phyloP scores from a whole-genome alignment of 768 basidiomycete genomes.

The Solioccasus polychromus region DNA sequence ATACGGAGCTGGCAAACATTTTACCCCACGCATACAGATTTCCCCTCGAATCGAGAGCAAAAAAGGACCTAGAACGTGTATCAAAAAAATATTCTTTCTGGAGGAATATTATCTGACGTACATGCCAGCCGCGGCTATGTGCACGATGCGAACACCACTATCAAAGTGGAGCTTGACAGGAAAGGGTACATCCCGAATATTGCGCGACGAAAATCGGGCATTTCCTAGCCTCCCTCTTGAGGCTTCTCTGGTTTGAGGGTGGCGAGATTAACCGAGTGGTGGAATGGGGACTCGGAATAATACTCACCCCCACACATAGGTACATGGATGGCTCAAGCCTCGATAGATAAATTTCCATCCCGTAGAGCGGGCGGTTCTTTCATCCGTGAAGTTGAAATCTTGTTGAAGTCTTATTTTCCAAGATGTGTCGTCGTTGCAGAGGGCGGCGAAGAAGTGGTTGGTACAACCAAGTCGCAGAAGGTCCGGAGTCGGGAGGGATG shows the following conservation, averaged over 20 bases:
- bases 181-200: slow-evolving; percentile 48
- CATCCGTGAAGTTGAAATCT: slow-evolving; percentile 79
- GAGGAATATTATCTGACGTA: slow-evolving; percentile 33
- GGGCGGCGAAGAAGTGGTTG: slow-evolving; percentile 56
- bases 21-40: slow-evolving; percentile 80
- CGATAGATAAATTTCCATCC: slow-evolving; percentile 83
- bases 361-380: slow-evolving; percentile 65
- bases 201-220: slow-evolving; percentile 32
- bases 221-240: slow-evolving; percentile 65
- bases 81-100: slow-evolving; percentile 1
- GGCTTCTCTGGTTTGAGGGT: slow-evolving; percentile 44
- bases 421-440: slow-evolving; percentile 70
- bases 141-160: slow-evolving; percentile 62
- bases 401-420: slow-evolving; percentile 68
- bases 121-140: slow-evolving; percentile 81
- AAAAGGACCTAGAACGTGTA: slow-evolving; percentile 66
- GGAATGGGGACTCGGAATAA: neutral
- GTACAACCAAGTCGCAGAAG: slow-evolving; percentile 59
- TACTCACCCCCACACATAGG: slow-evolving; percentile 62
- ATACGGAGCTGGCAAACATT: slow-evolving; percentile 1
- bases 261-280: neutral
- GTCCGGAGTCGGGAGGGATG: slow-evolving; percentile 50
- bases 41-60: slow-evolving; percentile 77
- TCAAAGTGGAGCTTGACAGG: slow-evolving; percentile 59
- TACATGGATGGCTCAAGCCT: slow-evolving; percentile 53